Percentiles rank a stretch among this genome's conserved stretches.
These are phyloP conservation scores for Bonia amplexicaulis DNA, from an alignment of 176 grass and related monocot species.

Conservation along the genomic window DNA sequence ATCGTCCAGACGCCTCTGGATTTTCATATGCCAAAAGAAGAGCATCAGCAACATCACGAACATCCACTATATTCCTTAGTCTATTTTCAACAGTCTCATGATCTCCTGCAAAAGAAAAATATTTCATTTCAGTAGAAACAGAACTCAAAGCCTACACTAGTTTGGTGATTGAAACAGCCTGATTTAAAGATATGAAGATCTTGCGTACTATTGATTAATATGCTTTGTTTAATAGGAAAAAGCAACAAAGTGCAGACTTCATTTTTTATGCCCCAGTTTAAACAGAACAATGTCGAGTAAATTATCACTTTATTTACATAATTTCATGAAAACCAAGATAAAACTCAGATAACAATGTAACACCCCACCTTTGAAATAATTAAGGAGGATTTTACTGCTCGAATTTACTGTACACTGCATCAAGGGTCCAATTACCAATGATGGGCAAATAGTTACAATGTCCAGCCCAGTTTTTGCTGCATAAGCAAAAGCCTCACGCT, in stretches of 20 bases:
- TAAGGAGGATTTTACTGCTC: slow-evolving; percentile 37
- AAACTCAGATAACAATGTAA: not conserved
- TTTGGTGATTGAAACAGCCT: not conserved
- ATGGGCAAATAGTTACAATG: slow-evolving; percentile 37
- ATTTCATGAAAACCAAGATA: not conserved
- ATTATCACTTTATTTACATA: not conserved
- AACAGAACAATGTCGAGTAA: not conserved
- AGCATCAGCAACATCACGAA: slow-evolving; percentile 45
- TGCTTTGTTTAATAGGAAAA: not conserved
- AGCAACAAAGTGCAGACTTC: not conserved
- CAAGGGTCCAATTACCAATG: slow-evolving; percentile 38
- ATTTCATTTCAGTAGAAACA: not conserved
- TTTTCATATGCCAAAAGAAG: slow-evolving; percentile 42
- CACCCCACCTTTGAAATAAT: slow-evolving; percentile 36
- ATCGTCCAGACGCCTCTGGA: slow-evolving; percentile 23
- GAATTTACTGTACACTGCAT: slow-evolving; percentile 37
- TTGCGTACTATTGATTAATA: not conserved
- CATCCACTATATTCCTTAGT: slow-evolving; percentile 30
- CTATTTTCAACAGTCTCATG: slow-evolving; percentile 34
- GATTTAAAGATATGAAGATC: not conserved
- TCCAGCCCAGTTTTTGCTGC: slow-evolving; percentile 41
- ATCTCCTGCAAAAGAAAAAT: slow-evolving; percentile 24
- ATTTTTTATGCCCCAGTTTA: not conserved
- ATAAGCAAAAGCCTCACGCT: slow-evolving; percentile 44
- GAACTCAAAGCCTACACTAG: not conserved